A percentile compares a stretch with the other conserved stretches of the same genome.
These are phyloP conservation scores for Phycomyces nitens DNA, from an alignment of 192 early-diverging fungal genomes.

Conservation along the genomic window DNA sequence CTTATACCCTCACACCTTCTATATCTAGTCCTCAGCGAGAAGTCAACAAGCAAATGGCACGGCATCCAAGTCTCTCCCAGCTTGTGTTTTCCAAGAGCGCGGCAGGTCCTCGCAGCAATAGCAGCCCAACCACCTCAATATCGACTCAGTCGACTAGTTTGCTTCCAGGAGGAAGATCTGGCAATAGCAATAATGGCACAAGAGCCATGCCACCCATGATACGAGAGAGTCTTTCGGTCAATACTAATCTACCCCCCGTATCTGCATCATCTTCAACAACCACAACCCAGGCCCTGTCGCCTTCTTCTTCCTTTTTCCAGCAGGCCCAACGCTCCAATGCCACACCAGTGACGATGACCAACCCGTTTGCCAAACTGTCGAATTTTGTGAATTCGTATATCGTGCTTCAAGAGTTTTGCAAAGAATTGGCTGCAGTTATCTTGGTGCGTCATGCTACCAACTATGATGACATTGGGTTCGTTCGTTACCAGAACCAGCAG, in stretches of 20 bases:
- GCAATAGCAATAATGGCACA: not conserved
- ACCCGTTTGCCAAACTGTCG: conserved; percentile 35
- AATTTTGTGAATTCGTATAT: conserved; percentile 58
- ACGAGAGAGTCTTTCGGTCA: not conserved
- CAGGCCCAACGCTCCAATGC: conserved; percentile 25
- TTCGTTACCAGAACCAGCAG: conserved; percentile 11
- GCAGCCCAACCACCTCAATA: conserved; percentile 2
- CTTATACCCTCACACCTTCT: conserved; percentile 2
- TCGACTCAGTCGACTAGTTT: not conserved
- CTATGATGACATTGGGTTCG: conserved; percentile 22
- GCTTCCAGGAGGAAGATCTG: not conserved
- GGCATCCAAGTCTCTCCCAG: conserved; percentile 25
- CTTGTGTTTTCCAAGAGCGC: conserved; percentile 28
- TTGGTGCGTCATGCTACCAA: conserved; percentile 47
- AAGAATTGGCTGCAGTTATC: conserved; percentile 56
- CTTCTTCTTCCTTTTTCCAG: conserved; percentile 34
- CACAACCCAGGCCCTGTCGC: conserved; percentile 19
- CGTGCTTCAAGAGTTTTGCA: conserved; percentile 60
- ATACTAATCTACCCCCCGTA: conserved; percentile 12
- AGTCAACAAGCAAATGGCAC: not conserved
- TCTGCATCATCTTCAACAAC: conserved; percentile 23
- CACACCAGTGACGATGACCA: conserved; percentile 38
- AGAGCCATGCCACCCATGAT: too few species aligned
- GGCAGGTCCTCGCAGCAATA: conserved; percentile 6
- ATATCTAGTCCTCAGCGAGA: not conserved